Evolutionary conservation across 2,329 filamentous ascomycete genomes (phyloP).

Genomic region (Cordyceps cateniannulata): DNA sequence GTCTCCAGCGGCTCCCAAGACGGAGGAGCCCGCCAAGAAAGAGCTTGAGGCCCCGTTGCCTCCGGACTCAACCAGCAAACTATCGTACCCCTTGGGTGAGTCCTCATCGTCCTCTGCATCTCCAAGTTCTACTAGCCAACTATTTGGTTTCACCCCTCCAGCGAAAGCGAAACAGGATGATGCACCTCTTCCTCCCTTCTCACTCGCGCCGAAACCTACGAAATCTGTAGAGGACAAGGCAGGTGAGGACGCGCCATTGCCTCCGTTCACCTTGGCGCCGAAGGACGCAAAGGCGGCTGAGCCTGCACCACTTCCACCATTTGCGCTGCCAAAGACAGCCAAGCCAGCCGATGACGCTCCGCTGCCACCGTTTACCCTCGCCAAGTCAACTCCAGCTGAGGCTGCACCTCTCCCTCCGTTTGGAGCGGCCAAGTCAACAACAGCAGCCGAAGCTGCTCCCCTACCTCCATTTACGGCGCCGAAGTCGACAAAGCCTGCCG

Average conservation of each 20-base stretch:
- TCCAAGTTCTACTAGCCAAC: constrained; percentile 24
- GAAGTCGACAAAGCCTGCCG: constrained; percentile 19
- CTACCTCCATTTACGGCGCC: constrained; percentile 28
- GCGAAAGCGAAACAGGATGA: constrained; percentile 16
- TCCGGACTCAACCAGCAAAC: constrained; percentile 45
- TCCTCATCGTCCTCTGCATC: constrained; percentile 40
- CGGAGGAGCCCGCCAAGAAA: constrained; percentile 29
- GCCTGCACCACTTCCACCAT: constrained; percentile 25
- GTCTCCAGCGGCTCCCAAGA: constrained; percentile 24
- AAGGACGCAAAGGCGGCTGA: constrained; percentile 15
- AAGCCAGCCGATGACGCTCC: constrained; percentile 19
- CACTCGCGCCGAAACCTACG: neutral
- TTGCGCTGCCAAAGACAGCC: constrained; percentile 22
- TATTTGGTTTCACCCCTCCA: constrained; percentile 22
- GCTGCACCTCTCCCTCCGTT: constrained; percentile 27
- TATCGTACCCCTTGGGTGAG: constrained; percentile 36
- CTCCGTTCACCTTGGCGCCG: constrained; percentile 18
- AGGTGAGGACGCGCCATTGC: constrained; percentile 11
- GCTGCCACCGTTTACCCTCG: neutral
- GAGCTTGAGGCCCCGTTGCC: constrained; percentile 33
- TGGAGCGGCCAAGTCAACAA: constrained; percentile 23
- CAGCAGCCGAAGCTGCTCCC: constrained; percentile 19
- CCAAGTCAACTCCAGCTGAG: constrained; percentile 10
- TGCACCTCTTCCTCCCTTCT: constrained; percentile 15
- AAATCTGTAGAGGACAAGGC: constrained; percentile 19